Evolutionary conservation across 106 monocot species (phyloP), one percentile per base, ranked within the genome.

Genomic region (Alisma plantagoaquatica): DNA sequence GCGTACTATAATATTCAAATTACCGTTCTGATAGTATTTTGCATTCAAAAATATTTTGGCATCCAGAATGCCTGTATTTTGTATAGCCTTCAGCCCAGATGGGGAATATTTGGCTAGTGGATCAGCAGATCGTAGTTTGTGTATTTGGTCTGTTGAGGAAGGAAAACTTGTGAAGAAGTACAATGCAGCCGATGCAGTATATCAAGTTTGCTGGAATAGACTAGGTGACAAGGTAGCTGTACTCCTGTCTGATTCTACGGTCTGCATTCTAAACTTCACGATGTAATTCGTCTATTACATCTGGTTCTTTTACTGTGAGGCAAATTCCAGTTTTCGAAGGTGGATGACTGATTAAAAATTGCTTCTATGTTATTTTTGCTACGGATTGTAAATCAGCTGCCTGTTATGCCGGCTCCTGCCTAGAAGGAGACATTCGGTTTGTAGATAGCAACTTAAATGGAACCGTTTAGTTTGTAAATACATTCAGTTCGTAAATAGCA

Each of bases 161-260:
- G 89, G 82, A 41, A 82, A 49, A 59, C 54, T 99, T 32, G 59
- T 90, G 55, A 81, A 73, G 55, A 90, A 89, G 5, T 99, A 82
- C 53, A 73, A 62, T 17, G 96, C 1, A 2, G 76, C 75, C 12
- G 90, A 90, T 26, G 96, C 86, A 31, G 82, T 99, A 46, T 99
- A 90, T 23, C 90, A 99, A 70, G 90, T 99, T 19, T 90, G 85
- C 54, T 99, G 98, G 98, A 99, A 99, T 66, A 76, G 65, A 52
- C 86, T 90, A 56, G 98, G 98, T 17, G 74, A 90, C 57, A 99
- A 80, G 69, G 73, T 99, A 61, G 98, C 98, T 0, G 85, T 90
- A 0, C 85, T 85, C 58, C 90, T 99, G 72, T 85, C 98, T 10
- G 86, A 99, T 61, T 86, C 64, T 61, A 90, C 77, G 0, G 90